Percentiles rank a stretch among this genome's conserved stretches.
Evolutionary conservation across 2,329 filamentous ascomycete species (phyloP).

Genomic region (Westerdykella aurantiaca): DNA sequence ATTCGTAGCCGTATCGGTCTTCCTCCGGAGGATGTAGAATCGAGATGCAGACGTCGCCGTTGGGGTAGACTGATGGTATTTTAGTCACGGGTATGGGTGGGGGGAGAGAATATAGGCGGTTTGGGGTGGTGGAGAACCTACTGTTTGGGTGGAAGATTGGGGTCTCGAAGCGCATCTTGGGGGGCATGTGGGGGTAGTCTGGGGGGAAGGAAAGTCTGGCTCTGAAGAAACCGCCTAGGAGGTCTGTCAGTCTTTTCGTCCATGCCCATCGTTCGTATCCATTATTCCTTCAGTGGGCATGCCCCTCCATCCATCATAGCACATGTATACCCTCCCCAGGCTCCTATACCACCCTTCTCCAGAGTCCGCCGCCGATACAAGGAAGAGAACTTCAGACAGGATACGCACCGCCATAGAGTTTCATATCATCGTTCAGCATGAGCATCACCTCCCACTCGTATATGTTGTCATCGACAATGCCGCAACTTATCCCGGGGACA

Average conservation of each 20-base stretch:
- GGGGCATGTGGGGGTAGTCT: slow-evolving; percentile 94
- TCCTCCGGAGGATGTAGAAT: slow-evolving; percentile 95
- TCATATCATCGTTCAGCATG: slow-evolving; percentile 93
- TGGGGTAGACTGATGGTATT: slow-evolving; percentile 66
- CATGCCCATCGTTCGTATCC: neutral
- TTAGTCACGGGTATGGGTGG: slow-evolving; percentile 1
- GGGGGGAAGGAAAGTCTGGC: slow-evolving; percentile 92
- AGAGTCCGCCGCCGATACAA: neutral
- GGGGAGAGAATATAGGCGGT: neutral
- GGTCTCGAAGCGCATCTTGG: slow-evolving; percentile 90
- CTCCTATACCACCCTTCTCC: neutral
- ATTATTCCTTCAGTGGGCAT: neutral
- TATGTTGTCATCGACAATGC: slow-evolving; percentile 76
- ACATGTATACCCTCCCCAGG: neutral
- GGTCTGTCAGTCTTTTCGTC: slow-evolving; percentile 4
- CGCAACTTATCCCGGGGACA: slow-evolving; percentile 80
- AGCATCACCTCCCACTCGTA: slow-evolving; percentile 99
- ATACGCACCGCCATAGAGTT: slow-evolving; percentile 78
- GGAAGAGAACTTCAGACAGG: neutral
- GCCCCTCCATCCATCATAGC: neutral
- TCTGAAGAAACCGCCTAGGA: slow-evolving; percentile 76
- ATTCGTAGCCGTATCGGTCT: slow-evolving; percentile 97
- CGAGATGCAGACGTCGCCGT: slow-evolving; percentile 93
- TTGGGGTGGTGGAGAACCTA: slow-evolving; percentile 38
- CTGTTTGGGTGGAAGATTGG: slow-evolving; percentile 97